Evolutionary conservation across 2,329 filamentous ascomycete species (phyloP), one percentile per base, ranked within the genome.

Genomic region (Nectriaceae sp.): DNA sequence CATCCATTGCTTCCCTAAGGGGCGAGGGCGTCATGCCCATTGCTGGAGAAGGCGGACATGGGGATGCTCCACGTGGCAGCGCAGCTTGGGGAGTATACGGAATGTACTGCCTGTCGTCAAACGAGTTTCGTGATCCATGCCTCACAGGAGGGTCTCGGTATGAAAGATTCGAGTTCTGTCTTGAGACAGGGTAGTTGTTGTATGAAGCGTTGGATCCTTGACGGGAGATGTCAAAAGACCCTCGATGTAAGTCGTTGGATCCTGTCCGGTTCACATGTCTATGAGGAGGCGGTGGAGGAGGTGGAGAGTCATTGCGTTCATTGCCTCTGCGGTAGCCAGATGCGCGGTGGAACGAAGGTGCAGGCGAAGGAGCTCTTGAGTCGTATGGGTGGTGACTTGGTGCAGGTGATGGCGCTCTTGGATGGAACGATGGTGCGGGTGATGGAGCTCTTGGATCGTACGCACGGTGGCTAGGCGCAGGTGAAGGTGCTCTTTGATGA

Each of bases 1-100:
- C 93, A 64, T 97, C 93, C 91, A 99, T 99, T 1, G 94, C 94
- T 67, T 92, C 90, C 50, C 94, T 82, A 3, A 99, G 74, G 1
- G 94, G 94, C 3, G 94, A 97, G 1, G 94, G 94, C 0, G 94
- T 99, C 66, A 89, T 75, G 38, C 78, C 82, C 33, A 75, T 74
- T 39, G 78, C 82, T 2, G 88, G 84, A 4, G 90, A 91, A 4
- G 83, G 83, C 3, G 85, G 86, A 29, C 75, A 77, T 1, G 87
- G 86, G 2, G 88, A 89, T 16, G 33, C 8, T 29, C 6, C 24
- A 6, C 24, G 24, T 21, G 37, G 19, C 20, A 8, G 5, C 5
- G 76, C 75, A 54, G 69, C 77, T 52, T 80, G 72, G 2, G 83
- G 80, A 1, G 79, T 85, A 45, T 79, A 63, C 13, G 60, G 58